Conservation (phyloP, 78 protist genomes). For the Protostelium mycophagum region DNA sequence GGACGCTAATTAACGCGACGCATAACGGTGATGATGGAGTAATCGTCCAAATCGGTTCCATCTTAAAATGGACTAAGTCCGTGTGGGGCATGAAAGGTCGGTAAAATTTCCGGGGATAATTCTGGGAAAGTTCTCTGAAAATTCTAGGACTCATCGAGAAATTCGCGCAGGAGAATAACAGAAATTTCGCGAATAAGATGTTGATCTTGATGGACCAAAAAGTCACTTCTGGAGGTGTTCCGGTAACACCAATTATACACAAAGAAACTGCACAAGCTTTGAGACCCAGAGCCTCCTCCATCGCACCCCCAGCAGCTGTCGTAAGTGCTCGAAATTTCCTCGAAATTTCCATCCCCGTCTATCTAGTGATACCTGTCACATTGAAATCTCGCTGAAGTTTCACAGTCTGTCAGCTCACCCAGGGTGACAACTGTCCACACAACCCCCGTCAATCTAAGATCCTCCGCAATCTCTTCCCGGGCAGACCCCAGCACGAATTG, state of each 20-base stretch:
- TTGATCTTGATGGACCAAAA: neutral
- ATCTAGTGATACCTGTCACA: neutral
- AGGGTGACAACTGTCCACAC: neutral
- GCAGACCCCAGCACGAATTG: neutral
- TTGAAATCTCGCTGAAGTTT: neutral
- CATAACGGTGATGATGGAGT: constrained; percentile 1
- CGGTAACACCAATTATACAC: neutral
- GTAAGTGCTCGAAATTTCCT: no score
- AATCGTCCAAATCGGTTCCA: constrained; percentile 22
- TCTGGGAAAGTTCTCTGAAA: neutral
- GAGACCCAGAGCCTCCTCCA: neutral
- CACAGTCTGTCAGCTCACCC: neutral
- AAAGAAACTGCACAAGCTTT: neutral
- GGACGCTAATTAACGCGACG: constrained; percentile 18
- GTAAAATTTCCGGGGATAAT: no score
- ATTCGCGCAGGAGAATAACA: neutral
- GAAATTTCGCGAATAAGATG: neutral
- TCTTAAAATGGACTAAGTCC: constrained; percentile 50
- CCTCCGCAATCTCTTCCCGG: neutral
- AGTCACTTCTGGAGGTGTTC: neutral
- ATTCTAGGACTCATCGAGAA: neutral
- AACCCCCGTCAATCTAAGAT: neutral
- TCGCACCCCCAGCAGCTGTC: neutral
- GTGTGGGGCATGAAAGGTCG: constrained; percentile 41
- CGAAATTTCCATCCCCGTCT: no score